Evolutionary conservation across 306 rosid genomes (phyloP).

Genomic region (Vigna nakashimae): DNA sequence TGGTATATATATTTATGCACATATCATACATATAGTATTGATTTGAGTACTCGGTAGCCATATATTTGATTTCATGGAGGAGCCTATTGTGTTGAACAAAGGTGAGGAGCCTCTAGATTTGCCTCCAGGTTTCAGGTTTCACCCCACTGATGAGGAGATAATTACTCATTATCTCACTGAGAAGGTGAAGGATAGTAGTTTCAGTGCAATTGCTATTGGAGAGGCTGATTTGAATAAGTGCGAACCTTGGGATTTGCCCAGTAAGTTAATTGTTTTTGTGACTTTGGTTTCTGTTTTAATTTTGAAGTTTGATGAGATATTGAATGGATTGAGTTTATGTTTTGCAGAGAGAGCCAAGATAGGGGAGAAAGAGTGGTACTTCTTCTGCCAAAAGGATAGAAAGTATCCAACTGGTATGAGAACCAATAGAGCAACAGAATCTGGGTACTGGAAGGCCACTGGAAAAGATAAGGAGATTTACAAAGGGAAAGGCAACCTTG

Average conservation of each 20-base stretch:
- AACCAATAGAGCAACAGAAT: conserved; percentile 88
- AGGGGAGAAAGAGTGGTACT: conserved; percentile 97
- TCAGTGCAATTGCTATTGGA: conserved; percentile 80
- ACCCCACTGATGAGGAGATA: conserved; percentile 91
- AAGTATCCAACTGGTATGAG: conserved; percentile 98
- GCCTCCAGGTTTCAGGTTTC: conserved; percentile 97
- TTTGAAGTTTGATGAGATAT: background rate
- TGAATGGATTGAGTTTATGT: background rate
- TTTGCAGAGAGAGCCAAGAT: conserved; percentile 83
- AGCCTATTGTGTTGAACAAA: conserved; percentile 59
- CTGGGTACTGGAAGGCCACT: conserved; percentile 98
- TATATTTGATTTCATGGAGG: conserved; percentile 53
- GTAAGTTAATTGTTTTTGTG: conserved; percentile 47
- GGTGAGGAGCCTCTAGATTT: conserved; percentile 62
- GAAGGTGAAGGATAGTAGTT: conserved; percentile 65
- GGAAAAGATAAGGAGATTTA: conserved; percentile 88
- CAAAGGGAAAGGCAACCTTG: conserved; percentile 67
- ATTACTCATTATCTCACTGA: conserved; percentile 65
- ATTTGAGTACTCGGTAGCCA: background rate
- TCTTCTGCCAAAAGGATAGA: conserved; percentile 85
- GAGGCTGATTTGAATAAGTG: conserved; percentile 93
- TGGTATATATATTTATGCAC: background rate
- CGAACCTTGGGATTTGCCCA: conserved; percentile 96
- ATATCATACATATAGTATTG: background rate
- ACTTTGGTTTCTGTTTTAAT: background rate